Evolutionary conservation across 2,329 filamentous ascomycete genomes (phyloP).

Genomic region (Colletotrichum sp.): DNA sequence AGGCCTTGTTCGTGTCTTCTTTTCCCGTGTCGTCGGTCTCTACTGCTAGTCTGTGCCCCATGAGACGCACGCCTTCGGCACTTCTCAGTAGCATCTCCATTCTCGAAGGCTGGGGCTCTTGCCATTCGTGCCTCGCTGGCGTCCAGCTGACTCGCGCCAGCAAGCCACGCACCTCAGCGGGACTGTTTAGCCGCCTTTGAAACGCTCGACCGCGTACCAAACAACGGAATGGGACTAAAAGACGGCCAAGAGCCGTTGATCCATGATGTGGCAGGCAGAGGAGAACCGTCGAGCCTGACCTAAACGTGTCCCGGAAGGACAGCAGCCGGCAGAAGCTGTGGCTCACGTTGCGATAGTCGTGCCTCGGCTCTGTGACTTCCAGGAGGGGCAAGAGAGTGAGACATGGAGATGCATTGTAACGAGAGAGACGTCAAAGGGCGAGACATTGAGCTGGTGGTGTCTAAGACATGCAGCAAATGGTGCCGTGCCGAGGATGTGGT

Average conservation of each 20-base stretch:
- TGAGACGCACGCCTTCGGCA: slow-evolving; percentile 2
- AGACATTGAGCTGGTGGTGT: slow-evolving; percentile 6
- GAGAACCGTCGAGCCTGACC: neutral
- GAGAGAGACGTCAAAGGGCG: neutral
- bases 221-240: neutral
- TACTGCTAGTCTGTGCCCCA: neutral
- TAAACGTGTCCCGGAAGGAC: neutral
- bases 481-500: slow-evolving; percentile 6
- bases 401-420: neutral
- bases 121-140: neutral
- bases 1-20: neutral
- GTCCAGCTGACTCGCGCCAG: neutral
- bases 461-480: neutral
- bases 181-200: neutral
- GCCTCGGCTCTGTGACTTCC: neutral
- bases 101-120: neutral
- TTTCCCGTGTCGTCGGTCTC: neutral
- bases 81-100: neutral
- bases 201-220: neutral
- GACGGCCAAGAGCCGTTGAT: neutral
- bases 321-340: neutral
- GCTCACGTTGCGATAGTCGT: neutral
- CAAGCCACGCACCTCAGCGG: neutral
- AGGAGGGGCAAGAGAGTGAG: neutral
- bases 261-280: neutral